Evolutionary conservation across 768 basidiomycete genomes (phyloP), one percentile per base, ranked within the genome.

Genomic region (Pleurotus cornucopiae): DNA sequence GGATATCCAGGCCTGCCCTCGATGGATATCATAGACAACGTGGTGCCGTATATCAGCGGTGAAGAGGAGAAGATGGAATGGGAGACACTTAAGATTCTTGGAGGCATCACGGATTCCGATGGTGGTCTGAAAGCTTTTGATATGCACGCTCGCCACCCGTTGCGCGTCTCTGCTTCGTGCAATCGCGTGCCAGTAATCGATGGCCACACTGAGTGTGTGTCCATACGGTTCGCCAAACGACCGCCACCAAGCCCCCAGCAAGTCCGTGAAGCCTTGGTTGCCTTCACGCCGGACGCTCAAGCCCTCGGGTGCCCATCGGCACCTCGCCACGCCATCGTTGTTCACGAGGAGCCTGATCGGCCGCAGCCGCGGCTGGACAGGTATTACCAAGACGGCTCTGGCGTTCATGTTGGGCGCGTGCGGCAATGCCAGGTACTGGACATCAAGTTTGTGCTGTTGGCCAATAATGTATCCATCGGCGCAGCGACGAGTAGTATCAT

Each of bases 31-130:
- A 64, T 97, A 61, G 97, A 98, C 74, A 98, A 98, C 75, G 79
- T 99, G 67, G 87, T 99, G 1, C 97, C 97, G 4, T 86, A 91
- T 71, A 98, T 99, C 69, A 72, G 82, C 14, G 93, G 95, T 48
- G 96, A 98, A 66, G 91, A 94, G 64, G 97, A 98, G 67, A 99
- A 98, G 69, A 94, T 98, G 61, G 96, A 99, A 69, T 99, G 97
- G 97, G 97, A 99, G 74, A 88, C 92, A 5, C 81, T 90, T 63
- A 99, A 98, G 76, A 99, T 99, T 64, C 84, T 99, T 18, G 96
- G 97, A 20, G 93, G 88, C 2, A 63, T 98, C 56, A 64, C 75
- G 2, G 74, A 81, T 21, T 76, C 77, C 48, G 84, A 86, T 55
- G 73, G 78, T 30, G 81, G 79, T 2, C 60, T 68, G 4, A 81